Evolutionary conservation across 2,329 filamentous ascomycete genomes (phyloP), one percentile per base, ranked within the genome.

Genomic region (Aspergillus ochraceus): DNA sequence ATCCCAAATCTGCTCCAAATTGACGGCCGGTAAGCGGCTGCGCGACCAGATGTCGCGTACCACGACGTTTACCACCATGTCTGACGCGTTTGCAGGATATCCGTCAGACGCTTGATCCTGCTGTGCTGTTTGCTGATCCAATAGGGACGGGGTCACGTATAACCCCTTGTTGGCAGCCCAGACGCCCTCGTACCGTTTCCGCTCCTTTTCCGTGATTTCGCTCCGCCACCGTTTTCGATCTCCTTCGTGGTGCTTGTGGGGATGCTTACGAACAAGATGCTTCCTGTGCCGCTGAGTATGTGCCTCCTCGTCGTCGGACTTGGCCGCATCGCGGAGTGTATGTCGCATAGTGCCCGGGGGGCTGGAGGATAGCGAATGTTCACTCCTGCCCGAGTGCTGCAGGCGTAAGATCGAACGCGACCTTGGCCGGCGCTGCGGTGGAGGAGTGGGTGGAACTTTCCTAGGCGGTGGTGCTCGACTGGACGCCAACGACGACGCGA

Each of bases 161-260:
- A 79, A 56, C 11, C 80, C 79, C 67, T 76, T 76, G 61, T 82
- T 82, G 4, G 80, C 79, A 30, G 79, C 80, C 79, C 80, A 82
- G 4, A 82, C 78, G 4, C 79, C 80, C 66, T 82, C 80, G 60
- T 82, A 82, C 54, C 79, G 71, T 62, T 80, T 82, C 39, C 79
- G 73, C 57, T 81, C 78, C 29, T 73, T 70, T 60, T 80, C 78
- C 1, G 75, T 79, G 12, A 82, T 67, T 59, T 77, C 74, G 51
- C 75, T 74, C 47, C 75, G 71, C 77, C 79, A 81, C 57, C 76
- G 68, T 61, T 76, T 80, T 9, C 79, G 78, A 67, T 80, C 76
- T 4, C 79, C 79, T 68, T 81, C 79, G 54, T 78, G 76, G 61
- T 81, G 78, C 58, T 80, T 81, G 62, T 81, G 76, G 9, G 78